Evolutionary conservation across 2,329 filamentous ascomycete genomes (phyloP), one percentile per base, ranked within the genome.

Genomic region (Pseudohalonectria lignicola): DNA sequence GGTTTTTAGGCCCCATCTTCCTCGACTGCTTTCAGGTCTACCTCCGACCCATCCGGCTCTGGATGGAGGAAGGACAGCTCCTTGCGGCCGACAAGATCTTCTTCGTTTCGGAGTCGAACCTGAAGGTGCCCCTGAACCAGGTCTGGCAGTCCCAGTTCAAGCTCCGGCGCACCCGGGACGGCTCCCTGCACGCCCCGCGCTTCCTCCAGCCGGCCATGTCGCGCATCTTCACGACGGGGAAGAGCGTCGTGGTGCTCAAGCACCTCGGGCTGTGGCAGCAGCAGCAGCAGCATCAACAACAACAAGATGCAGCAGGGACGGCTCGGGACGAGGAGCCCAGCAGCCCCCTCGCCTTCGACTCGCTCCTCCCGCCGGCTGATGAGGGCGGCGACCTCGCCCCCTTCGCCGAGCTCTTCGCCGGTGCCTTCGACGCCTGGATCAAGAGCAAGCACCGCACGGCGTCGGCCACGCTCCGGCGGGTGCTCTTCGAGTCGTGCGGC

Each of bases 151-250:
- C 79, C 41, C 77, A 81, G 49, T 95, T 79, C 55, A 66, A 71
- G 17, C 63, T 95, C 12, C 74, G 79, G 19, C 66, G 63, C 11
- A 75, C 77, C 1, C 56, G 69, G 3, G 64, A 76, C 31, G 76
- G 79, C 13, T 60, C 61, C 2, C 56, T 87, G 1, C 76, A 82
- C 48, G 79, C 81, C 0, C 88, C 90, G 0, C 69, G 62, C 3
- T 95, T 94, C 46, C 66, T 95, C 4, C 74, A 79, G 29, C 70
- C 79, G 3, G 74, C 79, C 2, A 76, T 76, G 1, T 62, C 66
- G 18, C 82, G 79, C 44, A 86, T 95, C 28, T 90, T 94, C 49
- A 86, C 80, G 1, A 80, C 86, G 2, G 90, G 90, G 1, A 95
- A 95, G 58, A 93, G 82, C 49, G 79, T 92, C 39, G 76, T 92